Base-by-base conservation (phyloP, 192 early-diverging fungal genomes). In the Funneliformis mosseae region DNA sequence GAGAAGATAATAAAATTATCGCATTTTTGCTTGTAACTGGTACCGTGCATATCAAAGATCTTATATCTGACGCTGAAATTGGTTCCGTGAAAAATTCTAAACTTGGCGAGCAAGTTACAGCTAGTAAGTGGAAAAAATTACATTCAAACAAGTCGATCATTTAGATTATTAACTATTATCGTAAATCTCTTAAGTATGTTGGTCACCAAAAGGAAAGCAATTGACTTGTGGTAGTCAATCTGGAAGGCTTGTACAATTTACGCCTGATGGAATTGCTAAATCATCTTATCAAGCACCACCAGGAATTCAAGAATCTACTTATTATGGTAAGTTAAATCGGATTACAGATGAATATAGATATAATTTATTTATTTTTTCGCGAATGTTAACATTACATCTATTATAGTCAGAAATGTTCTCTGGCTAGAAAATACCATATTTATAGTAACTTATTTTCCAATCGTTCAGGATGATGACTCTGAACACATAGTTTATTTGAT, bases 131-230 rank as follows among this genome's bases (percentile, higher is more conserved):
- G 23, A 14, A 18, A n/a, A 11, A 38, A n/a, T 62, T 42, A 1
- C 8, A 43, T 38, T 60, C 59, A 16, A 5, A 48, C 8, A 23
- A 60, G 8, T 50, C 18, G 9, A 10, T 50, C 14, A 45, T 66
- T 8, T 66, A 10, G 10, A n/a, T 18, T 23, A 16, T 77, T n/a
- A 23, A 12, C 14, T 45, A 64, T 62, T 64, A 42, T 50, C 8
- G 28, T 76, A 5, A 18, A 27, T 11, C 55, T 27, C 18, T 68
- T 16, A 42, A 79, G 78, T 79, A 14, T 79, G 78, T 21, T 97
- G 96, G 96, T 96, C 94, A 48, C 88, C 87, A 43, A 97, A 97
- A 80, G 96, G 96, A 80, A 96, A 95, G 80, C 96, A 96, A 81
- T 89, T 97, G 50, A 91, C 92, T 39, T 92, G 93, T 41, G 96